Conservation (phyloP, 768 basidiomycete species). For the Cystobasidium onofrii region DNA sequence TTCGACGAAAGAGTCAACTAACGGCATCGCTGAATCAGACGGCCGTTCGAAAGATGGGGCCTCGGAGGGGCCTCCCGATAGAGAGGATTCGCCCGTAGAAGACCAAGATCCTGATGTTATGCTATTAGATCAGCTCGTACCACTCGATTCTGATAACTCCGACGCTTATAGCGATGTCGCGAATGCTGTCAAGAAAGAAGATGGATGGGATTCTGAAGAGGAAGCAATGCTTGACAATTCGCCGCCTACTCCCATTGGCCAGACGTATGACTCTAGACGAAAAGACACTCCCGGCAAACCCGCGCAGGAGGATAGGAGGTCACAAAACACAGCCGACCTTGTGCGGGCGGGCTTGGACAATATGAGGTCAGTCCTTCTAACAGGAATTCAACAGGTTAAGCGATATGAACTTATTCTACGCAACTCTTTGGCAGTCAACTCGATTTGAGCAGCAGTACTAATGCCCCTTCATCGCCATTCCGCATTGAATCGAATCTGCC, state of each 20-base stretch:
- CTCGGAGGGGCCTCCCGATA: neutral
- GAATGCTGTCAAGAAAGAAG: neutral
- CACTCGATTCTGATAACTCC: neutral
- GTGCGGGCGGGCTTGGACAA: neutral
- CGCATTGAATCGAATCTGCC: neutral
- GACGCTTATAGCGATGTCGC: neutral
- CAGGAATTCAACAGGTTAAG: too few relatives aligned
- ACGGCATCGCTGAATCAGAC: neutral
- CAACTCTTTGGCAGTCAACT: neutral
- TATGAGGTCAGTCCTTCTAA: neutral
- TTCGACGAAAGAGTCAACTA: neutral
- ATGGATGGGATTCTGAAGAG: neutral
- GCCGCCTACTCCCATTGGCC: neutral
- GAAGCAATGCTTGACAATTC: constrained; percentile 5
- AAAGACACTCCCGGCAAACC: neutral
- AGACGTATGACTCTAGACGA: neutral
- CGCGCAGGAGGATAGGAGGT: neutral
- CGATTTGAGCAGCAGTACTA: neutral
- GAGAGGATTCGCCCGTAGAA: neutral
- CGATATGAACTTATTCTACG: too few relatives aligned
- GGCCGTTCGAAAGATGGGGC: neutral
- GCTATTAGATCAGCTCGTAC: constrained; percentile 12
- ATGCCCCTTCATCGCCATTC: neutral
- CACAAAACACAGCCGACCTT: neutral
- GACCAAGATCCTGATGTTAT: constrained; percentile 21